Percentiles rank a stretch among this genome's conserved stretches.
phyloP scores from a whole-genome alignment of 139 green algal species.

The Chlamydomonas applanata region DNA sequence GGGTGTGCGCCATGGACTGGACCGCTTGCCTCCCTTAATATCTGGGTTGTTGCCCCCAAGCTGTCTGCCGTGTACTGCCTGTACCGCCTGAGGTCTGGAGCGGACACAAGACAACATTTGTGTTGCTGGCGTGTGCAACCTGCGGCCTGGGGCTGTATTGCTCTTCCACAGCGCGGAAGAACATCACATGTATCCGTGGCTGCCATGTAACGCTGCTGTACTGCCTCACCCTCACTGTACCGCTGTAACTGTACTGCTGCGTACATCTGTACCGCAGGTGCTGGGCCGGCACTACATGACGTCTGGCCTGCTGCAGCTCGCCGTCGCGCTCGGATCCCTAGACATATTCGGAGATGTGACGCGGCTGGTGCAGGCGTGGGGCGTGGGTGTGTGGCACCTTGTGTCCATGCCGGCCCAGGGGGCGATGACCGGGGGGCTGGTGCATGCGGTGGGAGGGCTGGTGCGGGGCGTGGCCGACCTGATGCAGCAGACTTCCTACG shows the following conservation, averaged over 20 bases:
- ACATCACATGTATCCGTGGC: too few species aligned
- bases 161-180: too few species aligned
- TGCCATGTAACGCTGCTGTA: too few species aligned
- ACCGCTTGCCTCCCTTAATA: background rate
- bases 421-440: constrained; percentile 14
- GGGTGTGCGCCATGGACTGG: background rate
- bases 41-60: background rate
- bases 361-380: constrained; percentile 33
- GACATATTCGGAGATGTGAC: constrained; percentile 58
- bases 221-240: too few species aligned
- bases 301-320: constrained; percentile 60
- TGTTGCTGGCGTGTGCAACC: too few species aligned
- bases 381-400: constrained; percentile 53
- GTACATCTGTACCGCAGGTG: constrained; percentile 9
- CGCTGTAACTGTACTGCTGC: too few species aligned
- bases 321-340: constrained; percentile 51
- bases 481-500: constrained; percentile 33
- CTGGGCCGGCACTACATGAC: constrained; percentile 61
- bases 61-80: background rate
- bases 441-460: constrained; percentile 1
- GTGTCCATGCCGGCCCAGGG: constrained; percentile 38
- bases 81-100: too few species aligned
- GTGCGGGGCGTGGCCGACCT: constrained; percentile 16
- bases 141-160: too few species aligned
- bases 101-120: too few species aligned